Evolutionary conservation across 805 yeast genomes (phyloP), one percentile per base, ranked within the genome.

Genomic region (Priceomyces fermenticarens): DNA sequence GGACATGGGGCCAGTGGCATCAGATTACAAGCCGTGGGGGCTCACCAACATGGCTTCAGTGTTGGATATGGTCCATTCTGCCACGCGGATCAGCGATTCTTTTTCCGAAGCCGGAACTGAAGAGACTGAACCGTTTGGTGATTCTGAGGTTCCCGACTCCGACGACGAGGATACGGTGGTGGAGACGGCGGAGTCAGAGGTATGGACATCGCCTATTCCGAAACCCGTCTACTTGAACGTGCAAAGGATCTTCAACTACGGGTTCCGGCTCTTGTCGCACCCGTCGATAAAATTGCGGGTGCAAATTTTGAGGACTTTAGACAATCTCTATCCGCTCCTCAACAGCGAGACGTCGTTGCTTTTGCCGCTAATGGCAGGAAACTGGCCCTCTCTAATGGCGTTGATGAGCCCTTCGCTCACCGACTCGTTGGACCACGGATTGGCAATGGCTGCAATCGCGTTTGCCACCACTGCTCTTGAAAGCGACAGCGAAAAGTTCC

Each of bases 151-250:
- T 10, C 40, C 30, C 7, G 51, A 44, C 10, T 56, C 55, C 4
- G 52, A 43, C 11, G 50, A 43, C 4, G 43, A 42, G 2, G 40
- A 44, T 9, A 55, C 50, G 15, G 25, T 20, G 25, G 25, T 20
- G 25, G 53, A 49, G 14, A 52, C 50, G 15, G 25, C 8, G 25
- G 25, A 5, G 25, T 52, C 48, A 13, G 52, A 51, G 26, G 32
- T 30, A 26, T 89, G 97, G 97, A 49, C 55, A 0, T 83, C 91
- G 0, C 80, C 82, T 0, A 65, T 90, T 0, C 85, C 95, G 0
- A 65, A 73, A 31, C 63, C 71, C 2, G 64, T 84, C 0, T 91
- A 87, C 57, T 57, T 62, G 30, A 63, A 82, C 2, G 62, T 86
- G 1, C 77, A 80, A 33, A 77, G 78, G 40, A 80, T 91, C 3